Base-by-base conservation (phyloP, 257 asterid genomes). In the Solanum clarkiae region DNA sequence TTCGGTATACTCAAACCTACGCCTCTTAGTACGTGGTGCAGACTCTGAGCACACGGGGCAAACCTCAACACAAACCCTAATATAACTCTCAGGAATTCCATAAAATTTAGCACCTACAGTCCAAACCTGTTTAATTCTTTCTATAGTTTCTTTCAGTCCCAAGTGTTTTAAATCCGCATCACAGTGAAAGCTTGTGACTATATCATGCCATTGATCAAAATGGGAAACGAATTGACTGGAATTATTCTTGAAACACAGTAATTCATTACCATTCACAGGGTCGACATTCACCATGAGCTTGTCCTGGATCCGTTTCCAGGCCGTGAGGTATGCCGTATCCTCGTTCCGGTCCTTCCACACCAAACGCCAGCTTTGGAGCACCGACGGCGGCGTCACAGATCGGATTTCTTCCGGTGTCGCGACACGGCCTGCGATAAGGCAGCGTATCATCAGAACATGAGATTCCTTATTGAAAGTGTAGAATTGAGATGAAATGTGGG, bases 231-330 rank as follows among this genome's bases (percentile, higher is more conserved):
- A 95, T 71, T 92, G 99, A 93, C 51, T 94, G 7, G 88, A 87
- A 89, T 97, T 95, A 84, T 93, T 97, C 96, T 94, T 97, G 92
- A 97, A 97, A 89, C 98, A 97, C 59, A 97, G 86, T 88, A 90
- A 94, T 86, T 88, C 92, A 85, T 87, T 89, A 84, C 89, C 92
- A 74, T 87, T 88, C 77, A 88, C 89, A 10, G 86, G 7, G 84
- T 83, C 80, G 75, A 88, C 84, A 75, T 91, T 95, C 60, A 89
- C 90, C 7, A 89, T 87, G 84, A 97, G 97, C 92, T 97, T 95
- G 85, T 97, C 99, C 93, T 97, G 99, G 80, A 97, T 94, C 44
- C 98, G 93, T 89, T 97, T 97, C 98, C 99, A 97, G 55, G 99
- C 99, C 17, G 98, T 95, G 80, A 93, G 85, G 86, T 93, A 95